Conservation (phyloP, 108 stramenopile genomes). For the Schizochytrium sp. region DNA sequence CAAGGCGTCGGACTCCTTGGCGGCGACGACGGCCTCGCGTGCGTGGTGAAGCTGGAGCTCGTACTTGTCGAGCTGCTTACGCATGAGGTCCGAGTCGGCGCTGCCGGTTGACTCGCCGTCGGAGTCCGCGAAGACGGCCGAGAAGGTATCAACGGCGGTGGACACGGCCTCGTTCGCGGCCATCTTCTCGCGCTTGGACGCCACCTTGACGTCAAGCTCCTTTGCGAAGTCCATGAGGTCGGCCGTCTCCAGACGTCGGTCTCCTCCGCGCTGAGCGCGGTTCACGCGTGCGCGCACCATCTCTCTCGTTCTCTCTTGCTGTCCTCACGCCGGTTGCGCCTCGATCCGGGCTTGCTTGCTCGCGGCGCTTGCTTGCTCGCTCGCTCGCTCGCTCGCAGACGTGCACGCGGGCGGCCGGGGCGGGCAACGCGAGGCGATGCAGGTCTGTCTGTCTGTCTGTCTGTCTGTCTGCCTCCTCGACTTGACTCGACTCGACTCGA, state of each 20-base stretch:
- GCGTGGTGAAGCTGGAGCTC: neutral
- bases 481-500: no score
- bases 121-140: neutral
- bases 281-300: neutral
- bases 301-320: neutral
- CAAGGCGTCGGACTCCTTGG: neutral
- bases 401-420: no score
- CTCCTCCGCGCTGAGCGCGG: neutral
- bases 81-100: neutral
- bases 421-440: no score
- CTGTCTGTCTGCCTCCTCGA: no score
- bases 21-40: neutral
- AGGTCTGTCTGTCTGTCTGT: no score
- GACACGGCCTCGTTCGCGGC: neutral
- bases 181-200: neutral
- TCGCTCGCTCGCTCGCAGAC: no score
- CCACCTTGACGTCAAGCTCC: neutral
- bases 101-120: neutral
- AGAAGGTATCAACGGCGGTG: neutral
- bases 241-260: neutral
- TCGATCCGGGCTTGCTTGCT: no score
- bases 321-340: no score
- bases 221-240: neutral
- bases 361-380: no score
- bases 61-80: neutral